Base-by-base conservation (phyloP, 768 basidiomycete species). In the Mycena vitilis region DNA sequence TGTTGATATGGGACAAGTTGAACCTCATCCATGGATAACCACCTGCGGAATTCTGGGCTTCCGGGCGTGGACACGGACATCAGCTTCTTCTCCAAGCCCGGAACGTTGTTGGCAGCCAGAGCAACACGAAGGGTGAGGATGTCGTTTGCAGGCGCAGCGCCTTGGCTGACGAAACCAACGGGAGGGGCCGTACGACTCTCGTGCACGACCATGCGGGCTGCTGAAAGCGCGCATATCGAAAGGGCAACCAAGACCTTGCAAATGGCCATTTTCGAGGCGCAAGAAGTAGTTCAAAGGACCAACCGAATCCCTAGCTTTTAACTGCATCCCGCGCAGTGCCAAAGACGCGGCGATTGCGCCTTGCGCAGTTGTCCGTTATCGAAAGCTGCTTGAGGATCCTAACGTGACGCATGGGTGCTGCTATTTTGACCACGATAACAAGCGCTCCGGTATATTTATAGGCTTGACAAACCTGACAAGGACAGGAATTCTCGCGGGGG, bases 21-120 rank as follows among this genome's bases (percentile, higher is more conserved):
- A 40, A 56, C 54, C 38, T 56, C 38, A 1, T 56, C 54, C 54
- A 56, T 56, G n/a, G 54, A 56, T 38, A 56, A 22, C 54, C 54
- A 56, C 22, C 40, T 38, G 15, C 54, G 54, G 22, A 56, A 56
- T 7, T 56, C 54, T 16, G 54, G 38, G 54, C 38, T 56, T 34
- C 54, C 54, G 16, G 54, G 54, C 11, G 54, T 56, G 13, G 54
- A 56, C 38, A 56, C 9, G 15, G 54, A 56, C 54, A 38, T 56
- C 11, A 56, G 54, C 23, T 56, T 56, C 6, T 56, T 22, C 54
- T 56, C n/a, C 54, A 56, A 22, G 22, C 54, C 54, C 1, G n/a
- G 38, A 34, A 56, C 40, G 15, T 56, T 56, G 54, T 56, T 56
- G 38, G 54, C 13, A 12, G 54, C 12, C 54, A 56, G 23, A 16